Evolutionary conservation across 1,139 yeast genomes (phyloP), one percentile per base, ranked within the genome.

Genomic region (Yamadazyma diospyri): DNA sequence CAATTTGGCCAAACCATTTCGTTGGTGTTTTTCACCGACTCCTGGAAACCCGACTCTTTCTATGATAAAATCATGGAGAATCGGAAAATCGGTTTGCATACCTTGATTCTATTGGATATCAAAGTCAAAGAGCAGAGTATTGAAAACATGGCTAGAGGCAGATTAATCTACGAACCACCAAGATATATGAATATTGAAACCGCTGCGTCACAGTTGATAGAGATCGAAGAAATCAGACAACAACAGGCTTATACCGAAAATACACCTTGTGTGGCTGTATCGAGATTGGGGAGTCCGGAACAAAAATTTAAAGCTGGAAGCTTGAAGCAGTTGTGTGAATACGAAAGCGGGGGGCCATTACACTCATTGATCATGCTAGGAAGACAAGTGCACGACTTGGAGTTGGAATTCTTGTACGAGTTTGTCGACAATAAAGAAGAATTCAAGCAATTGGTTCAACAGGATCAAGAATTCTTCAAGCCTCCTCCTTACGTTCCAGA

Each of bases 1-100:
- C 89, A 84, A 49, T 92, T 89, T 61, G 98, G 98, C 6, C 98
- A 92, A 62, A 88, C 97, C 10, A 94, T 92, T 11, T 87, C 97
- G 1, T 71, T 92, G 55, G 98, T 92, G 4, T 92, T 92, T 57
- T 92, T 92, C 71, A 89, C 96, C 17, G 97, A 89, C 25, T 65
- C 69, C 39, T 92, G 98, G 98, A 82, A 86, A 55, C 98, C 98
- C 1, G 97, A 89, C 56, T 83, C 95, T 19, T 92, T 94, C 66
- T 92, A 92, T 57, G 76, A 82, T 51, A 89, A 92, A 62, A 69
- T 92, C 39, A 64, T 78, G 78, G 97, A 92, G 59, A 92, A 92
- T 58, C 71, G 97, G 49, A 78, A 69, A 53, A 77, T 89, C 32
- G 98, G 98, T 3, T 69, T 92, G 47, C 98, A 92, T 55, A 92